A percentile compares a stretch with the other conserved stretches of the same genome.
These are phyloP conservation scores for Aspergillus wentii DNA, from an alignment of 495 filamentous ascomycete genomes.

Conservation along the genomic window DNA sequence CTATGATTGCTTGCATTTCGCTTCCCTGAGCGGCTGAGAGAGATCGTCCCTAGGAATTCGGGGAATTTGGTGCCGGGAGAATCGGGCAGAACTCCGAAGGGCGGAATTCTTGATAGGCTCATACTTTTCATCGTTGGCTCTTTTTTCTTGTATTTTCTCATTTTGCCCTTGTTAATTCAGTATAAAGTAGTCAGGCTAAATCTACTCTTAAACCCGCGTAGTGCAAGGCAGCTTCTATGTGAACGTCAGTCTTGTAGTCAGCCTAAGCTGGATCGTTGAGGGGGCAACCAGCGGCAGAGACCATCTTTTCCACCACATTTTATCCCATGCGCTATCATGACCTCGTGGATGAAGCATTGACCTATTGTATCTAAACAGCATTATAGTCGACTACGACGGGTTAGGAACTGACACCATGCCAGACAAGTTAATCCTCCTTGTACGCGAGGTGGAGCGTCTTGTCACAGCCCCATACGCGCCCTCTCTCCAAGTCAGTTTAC, in stretches of 20 bases:
- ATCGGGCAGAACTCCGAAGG: not conserved
- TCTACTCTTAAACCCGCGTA: no score
- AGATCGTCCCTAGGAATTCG: no score
- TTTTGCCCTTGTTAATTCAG: no score
- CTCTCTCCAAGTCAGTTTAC: conserved; percentile 32
- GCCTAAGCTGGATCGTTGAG: conserved; percentile 22
- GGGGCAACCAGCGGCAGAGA: conserved; percentile 30
- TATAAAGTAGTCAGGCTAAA: no score
- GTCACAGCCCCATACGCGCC: conserved; percentile 38
- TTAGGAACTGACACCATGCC: conserved; percentile 3
- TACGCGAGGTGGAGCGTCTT: conserved; percentile 36
- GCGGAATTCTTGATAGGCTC: no score
- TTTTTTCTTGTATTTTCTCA: no score
- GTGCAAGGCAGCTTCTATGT: no score
- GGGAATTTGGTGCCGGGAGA: no score
- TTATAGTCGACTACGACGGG: no score
- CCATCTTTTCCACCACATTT: conserved; percentile 10
- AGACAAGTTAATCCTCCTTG: conserved; percentile 9
- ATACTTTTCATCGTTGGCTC: no score
- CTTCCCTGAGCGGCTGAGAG: not conserved
- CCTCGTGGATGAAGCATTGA: conserved; percentile 1
- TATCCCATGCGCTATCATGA: conserved; percentile 1
- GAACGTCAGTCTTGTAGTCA: no score
- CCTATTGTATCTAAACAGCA: no score
- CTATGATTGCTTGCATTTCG: not conserved